A percentile compares a stretch with the other conserved stretches of the same genome.
Evolutionary conservation across 225 moss, liverwort and hornwort species (phyloP).

Genomic region (Marchantia paleacea): DNA sequence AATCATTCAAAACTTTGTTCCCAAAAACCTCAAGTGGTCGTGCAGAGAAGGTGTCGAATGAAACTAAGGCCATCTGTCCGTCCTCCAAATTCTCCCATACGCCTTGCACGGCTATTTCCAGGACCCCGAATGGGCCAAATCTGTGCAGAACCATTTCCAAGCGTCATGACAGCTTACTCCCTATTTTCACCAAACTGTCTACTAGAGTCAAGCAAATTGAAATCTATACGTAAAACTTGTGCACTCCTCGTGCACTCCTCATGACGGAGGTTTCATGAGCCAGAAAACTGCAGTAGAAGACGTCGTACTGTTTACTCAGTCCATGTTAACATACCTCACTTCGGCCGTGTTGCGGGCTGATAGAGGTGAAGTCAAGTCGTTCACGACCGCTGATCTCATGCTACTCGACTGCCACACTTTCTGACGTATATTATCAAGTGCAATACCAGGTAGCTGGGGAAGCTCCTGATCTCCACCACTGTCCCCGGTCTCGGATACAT

Average conservation of each 20-base stretch:
- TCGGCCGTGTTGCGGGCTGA: conserved; percentile 55
- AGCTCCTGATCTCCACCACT: conserved; percentile 32
- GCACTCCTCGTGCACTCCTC: no score
- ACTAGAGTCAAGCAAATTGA: no score
- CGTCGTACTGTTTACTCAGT: no score
- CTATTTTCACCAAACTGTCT: no score
- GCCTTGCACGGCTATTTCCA: conserved; percentile 78
- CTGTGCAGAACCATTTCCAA: conserved; percentile 25
- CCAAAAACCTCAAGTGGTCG: conserved; percentile 75
- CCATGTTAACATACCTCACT: conserved; percentile 27
- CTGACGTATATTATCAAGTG: conserved; percentile 78
- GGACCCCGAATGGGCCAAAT: conserved; percentile 80
- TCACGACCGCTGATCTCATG: conserved; percentile 22
- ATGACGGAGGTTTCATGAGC: no score
- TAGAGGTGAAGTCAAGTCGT: conserved; percentile 59
- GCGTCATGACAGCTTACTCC: neutral
- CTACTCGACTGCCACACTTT: conserved; percentile 70
- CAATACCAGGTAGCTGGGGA: conserved; percentile 68
- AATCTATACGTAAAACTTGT: no score
- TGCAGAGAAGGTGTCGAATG: conserved; percentile 68
- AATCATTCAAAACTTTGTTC: conserved; percentile 53
- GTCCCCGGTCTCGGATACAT: conserved; percentile 55
- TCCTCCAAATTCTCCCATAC: conserved; percentile 80
- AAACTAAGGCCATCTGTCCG: conserved; percentile 70
- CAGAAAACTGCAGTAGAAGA: no score